Evolutionary conservation across 2,329 filamentous ascomycete species (phyloP), one percentile per base, ranked within the genome.

Genomic region (Beauveria varroae): DNA sequence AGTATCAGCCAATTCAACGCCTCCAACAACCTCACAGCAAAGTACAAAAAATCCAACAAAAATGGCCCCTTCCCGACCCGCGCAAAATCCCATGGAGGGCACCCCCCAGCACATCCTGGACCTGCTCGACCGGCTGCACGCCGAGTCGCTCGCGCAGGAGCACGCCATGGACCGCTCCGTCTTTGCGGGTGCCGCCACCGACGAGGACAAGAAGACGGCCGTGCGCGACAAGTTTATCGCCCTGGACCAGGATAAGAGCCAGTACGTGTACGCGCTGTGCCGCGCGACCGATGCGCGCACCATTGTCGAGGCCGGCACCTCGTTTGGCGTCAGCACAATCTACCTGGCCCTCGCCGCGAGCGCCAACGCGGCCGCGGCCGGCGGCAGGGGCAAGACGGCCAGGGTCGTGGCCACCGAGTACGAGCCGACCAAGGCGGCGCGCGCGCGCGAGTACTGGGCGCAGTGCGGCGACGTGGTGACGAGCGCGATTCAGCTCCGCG

Each of bases 291-390:
- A 76, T 3, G 81, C 81, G 0, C 74, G 72, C 2, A 76, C 75
- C 44, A 71, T 84, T 40, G 78, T 85, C 49, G 83, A 86, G 66
- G 81, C 81, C 0, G 83, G 82, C 2, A 85, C 83, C 0, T 81
- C 77, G 53, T 86, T 81, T 63, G 83, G 83, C 9, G 78, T 86
- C 3, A 82, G 79, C 60, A 85, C 82, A 0, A 83, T 86, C 57
- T 86, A 84, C 64, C 76, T 86, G 8, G 81, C 82, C 0, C 71
- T 85, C 8, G 83, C 81, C 0, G 79, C 81, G 0, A 74, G 73
- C 0, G 73, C 79, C 60, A 83, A 80, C 8, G 57, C 52, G 4
- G 24, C 54, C 8, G 61, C 59, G 3, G 57, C 57, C 5, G 60
- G 54, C 9, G 55, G 51, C 20, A 5, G 6, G 14, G 61, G 61